phyloP scores from a whole-genome alignment of 1,139 yeast species.

The Pichia sp. region DNA sequence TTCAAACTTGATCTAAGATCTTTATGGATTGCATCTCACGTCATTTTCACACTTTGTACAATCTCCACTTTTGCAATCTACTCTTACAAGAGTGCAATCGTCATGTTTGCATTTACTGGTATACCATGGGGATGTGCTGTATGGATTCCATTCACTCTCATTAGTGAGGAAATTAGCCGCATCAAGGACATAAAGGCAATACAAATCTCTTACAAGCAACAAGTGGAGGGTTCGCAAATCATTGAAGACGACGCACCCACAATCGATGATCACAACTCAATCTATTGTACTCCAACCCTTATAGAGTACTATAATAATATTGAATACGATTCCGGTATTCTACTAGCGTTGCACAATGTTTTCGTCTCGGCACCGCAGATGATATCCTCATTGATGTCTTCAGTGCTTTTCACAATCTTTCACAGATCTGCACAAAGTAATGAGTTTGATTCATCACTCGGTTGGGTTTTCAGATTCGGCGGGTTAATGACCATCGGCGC shows the following conservation, averaged over 20 bases:
- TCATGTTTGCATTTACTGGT: conserved; percentile 37
- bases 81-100: conserved; percentile 31
- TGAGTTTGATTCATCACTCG: conserved; percentile 32
- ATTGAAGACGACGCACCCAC: conserved; percentile 11
- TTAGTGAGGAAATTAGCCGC: conserved; percentile 41
- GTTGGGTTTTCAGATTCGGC: conserved; percentile 43
- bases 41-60: conserved; percentile 34
- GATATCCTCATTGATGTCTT: conserved; percentile 34
- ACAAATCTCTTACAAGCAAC: conserved; percentile 20
- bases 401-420: conserved; percentile 32
- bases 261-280: conserved; percentile 7
- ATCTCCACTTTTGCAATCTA: conserved; percentile 33
- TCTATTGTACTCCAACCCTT: conserved; percentile 17
- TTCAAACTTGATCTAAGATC: conserved; percentile 21
- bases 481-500: conserved; percentile 39
- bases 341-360: conserved; percentile 42
- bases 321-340: conserved; percentile 41
- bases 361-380: conserved; percentile 45
- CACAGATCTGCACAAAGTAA: conserved; percentile 15
- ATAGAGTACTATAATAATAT: conserved; percentile 27
- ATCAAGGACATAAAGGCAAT: conserved; percentile 33
- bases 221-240: conserved; percentile 1
- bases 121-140: conserved; percentile 45
- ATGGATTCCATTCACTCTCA: conserved; percentile 46
- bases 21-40: conserved; percentile 37